phyloP scores from a whole-genome alignment of 2,329 filamentous ascomycete species.

The Stromatinia cepivora region DNA sequence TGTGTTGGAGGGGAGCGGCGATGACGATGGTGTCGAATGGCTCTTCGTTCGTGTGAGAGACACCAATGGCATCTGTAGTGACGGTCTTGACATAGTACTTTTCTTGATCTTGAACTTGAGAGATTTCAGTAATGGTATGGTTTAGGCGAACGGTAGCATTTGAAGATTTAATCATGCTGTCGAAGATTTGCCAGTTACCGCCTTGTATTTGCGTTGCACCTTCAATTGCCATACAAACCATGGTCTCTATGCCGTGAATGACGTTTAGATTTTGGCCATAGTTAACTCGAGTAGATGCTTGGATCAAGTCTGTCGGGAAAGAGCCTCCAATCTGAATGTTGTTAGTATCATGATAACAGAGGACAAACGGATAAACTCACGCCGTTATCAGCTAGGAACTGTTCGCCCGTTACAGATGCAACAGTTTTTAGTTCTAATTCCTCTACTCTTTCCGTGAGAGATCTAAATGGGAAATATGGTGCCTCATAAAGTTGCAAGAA shows the following conservation, averaged over 20 bases:
- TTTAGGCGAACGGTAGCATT: constrained; percentile 63
- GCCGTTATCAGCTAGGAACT: constrained; percentile 67
- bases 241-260: constrained; percentile 86
- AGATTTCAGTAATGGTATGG: constrained; percentile 64
- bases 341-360: constrained; percentile 24
- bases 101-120: constrained; percentile 45
- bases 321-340: constrained; percentile 54
- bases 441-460: constrained; percentile 66
- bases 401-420: constrained; percentile 70
- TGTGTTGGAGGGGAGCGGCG: constrained; percentile 80
- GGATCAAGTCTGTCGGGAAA: constrained; percentile 80
- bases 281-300: constrained; percentile 89
- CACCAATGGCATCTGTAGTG: constrained; percentile 24
- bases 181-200: constrained; percentile 94
- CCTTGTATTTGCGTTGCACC: constrained; percentile 77
- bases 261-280: constrained; percentile 86
- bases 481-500: constrained; percentile 80
- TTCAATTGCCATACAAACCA: constrained; percentile 85
- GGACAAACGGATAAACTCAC: constrained; percentile 40
- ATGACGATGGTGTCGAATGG: constrained; percentile 79
- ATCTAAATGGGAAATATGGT: constrained; percentile 81
- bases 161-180: constrained; percentile 70
- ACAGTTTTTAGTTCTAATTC: constrained; percentile 66
- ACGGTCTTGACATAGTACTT: constrained; percentile 50
- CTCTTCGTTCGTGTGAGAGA: constrained; percentile 30